phyloP scores from a whole-genome alignment of 176 grass and related monocot genomes.

The Cenchrus fungigraminus region DNA sequence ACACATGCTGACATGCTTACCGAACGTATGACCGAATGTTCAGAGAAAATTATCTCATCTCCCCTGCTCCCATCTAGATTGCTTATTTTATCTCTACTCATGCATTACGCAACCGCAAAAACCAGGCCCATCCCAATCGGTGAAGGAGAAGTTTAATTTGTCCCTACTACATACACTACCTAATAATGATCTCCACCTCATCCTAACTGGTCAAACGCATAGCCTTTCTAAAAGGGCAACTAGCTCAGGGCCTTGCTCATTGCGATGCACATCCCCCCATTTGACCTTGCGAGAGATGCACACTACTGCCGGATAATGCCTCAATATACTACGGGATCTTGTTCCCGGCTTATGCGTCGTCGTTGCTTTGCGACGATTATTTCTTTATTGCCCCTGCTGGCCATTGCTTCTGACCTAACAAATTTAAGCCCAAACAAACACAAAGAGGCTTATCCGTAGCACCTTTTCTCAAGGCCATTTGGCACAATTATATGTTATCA shows the following conservation, averaged over 20 bases:
- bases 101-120: slow-evolving; percentile 40
- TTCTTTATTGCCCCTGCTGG: slow-evolving; percentile 31
- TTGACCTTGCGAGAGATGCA: slow-evolving; percentile 46
- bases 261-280: slow-evolving; percentile 30
- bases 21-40: slow-evolving; percentile 9
- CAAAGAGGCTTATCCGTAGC: slow-evolving; percentile 42
- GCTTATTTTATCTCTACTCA: slow-evolving; percentile 40
- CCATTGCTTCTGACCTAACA: slow-evolving; percentile 57
- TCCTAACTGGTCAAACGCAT: slow-evolving; percentile 42
- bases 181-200: slow-evolving; percentile 49
- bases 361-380: slow-evolving; percentile 32
- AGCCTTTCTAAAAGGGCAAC: slow-evolving; percentile 46
- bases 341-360: slow-evolving; percentile 33
- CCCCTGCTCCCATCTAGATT: slow-evolving; percentile 18
- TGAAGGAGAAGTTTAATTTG: slow-evolving; percentile 20
- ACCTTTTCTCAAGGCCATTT: slow-evolving; percentile 47
- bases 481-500: slow-evolving; percentile 45
- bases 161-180: slow-evolving; percentile 3
- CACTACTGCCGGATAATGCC: slow-evolving; percentile 7
- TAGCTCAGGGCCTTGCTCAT: slow-evolving; percentile 34
- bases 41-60: slow-evolving; percentile 31
- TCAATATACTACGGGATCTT: slow-evolving; percentile 46
- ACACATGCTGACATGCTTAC: background rate
- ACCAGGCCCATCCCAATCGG: slow-evolving; percentile 31
- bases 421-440: slow-evolving; percentile 48